Evolutionary conservation across 805 yeast genomes (phyloP).

Genomic region (Ogataea paraovalis): DNA sequence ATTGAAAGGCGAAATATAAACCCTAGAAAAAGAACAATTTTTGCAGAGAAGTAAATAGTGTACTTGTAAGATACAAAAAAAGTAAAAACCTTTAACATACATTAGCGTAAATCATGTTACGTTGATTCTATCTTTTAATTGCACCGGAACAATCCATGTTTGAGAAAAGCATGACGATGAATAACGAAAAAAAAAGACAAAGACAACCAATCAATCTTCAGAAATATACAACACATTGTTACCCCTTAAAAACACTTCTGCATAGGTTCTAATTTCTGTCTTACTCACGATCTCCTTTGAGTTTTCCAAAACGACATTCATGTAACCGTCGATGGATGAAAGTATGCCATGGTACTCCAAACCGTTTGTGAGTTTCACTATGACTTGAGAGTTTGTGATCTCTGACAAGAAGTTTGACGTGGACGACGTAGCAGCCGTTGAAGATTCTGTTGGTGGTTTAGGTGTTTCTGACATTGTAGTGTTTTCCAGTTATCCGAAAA

Average conservation of each 20-base stretch:
- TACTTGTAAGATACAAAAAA: background rate
- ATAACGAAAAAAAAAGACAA: background rate
- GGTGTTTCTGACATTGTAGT: slow-evolving; percentile 10
- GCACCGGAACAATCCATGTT: no score
- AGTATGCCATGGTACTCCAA: slow-evolving; percentile 68
- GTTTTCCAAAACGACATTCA: slow-evolving; percentile 86
- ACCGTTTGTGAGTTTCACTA: slow-evolving; percentile 83
- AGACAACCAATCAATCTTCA: slow-evolving; percentile 11
- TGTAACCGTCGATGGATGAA: slow-evolving; percentile 89
- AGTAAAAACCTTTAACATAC: no score
- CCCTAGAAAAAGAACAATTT: no score
- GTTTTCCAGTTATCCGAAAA: background rate
- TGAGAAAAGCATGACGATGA: no score
- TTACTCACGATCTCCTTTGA: slow-evolving; percentile 63
- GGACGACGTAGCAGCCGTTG: slow-evolving; percentile 14
- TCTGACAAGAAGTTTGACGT: slow-evolving; percentile 75
- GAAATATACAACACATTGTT: slow-evolving; percentile 63
- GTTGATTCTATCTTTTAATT: no score
- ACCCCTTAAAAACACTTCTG: slow-evolving; percentile 84
- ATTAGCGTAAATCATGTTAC: no score
- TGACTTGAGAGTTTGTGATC: slow-evolving; percentile 74
- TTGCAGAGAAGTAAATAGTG: background rate
- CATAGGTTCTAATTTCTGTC: slow-evolving; percentile 47
- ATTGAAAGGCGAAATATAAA: background rate
- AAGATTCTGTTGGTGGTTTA: background rate